These are phyloP conservation scores for Serpula lacrymans DNA, from an alignment of 768 basidiomycete genomes.

Conservation along the genomic window DNA sequence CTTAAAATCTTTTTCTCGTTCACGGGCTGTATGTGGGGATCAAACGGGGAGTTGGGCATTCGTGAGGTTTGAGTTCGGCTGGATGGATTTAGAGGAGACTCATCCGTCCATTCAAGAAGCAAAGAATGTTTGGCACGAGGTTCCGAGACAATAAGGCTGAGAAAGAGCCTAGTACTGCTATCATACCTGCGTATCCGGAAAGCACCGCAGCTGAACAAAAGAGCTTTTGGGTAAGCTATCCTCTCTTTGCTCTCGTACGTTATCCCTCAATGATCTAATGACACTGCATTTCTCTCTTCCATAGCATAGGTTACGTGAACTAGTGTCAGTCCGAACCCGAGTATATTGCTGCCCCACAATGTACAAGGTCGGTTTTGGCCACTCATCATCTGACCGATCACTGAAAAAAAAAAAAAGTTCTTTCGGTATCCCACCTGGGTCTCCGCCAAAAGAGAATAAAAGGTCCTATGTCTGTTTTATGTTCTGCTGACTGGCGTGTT, in stretches of 20 bases:
- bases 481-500: too few species aligned
- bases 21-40: too few species aligned
- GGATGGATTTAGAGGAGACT: too few species aligned
- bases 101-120: too few species aligned
- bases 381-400: constrained; percentile 3
- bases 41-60: too few species aligned
- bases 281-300: constrained; percentile 1
- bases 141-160: constrained; percentile 1
- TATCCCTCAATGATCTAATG: not conserved
- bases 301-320: too few species aligned
- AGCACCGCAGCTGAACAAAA: not conserved
- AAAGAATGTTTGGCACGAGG: not conserved
- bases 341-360: not conserved
- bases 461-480: not conserved
- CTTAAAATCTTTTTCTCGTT: too few species aligned
- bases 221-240: not conserved
- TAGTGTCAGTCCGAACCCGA: not conserved
- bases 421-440: too few species aligned
- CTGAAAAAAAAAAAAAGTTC: not conserved
- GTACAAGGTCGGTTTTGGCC: constrained; percentile 2
- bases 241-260: too few species aligned
- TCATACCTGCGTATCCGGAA: not conserved
- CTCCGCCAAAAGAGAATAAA: not conserved
- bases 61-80: too few species aligned
- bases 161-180: too few species aligned